Conservation (phyloP, 2,329 filamentous ascomycete species). For the Gremmenia infestans region DNA sequence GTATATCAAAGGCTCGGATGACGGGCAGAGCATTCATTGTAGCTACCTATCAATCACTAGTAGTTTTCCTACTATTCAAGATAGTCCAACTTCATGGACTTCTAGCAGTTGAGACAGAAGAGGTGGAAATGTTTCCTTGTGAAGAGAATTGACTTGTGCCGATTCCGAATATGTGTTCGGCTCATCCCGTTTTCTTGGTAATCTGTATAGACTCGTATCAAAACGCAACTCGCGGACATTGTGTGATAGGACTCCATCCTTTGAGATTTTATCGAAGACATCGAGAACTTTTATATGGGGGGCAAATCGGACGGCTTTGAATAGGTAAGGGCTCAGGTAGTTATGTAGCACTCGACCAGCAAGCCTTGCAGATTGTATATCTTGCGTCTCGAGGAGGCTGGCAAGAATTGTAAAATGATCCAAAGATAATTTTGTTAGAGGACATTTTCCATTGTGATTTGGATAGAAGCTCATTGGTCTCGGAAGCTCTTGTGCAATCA, state of each 20-base stretch:
- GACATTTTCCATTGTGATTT: background rate
- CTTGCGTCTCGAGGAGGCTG: background rate
- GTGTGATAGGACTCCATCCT: background rate
- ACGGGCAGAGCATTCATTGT: too few species aligned
- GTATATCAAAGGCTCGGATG: too few species aligned
- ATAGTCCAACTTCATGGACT: too few species aligned
- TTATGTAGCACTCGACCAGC: constrained; percentile 7
- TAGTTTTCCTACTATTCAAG: too few species aligned
- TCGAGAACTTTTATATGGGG: background rate
- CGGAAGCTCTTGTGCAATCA: background rate
- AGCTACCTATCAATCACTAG: too few species aligned
- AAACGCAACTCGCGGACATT: background rate
- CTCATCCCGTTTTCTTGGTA: background rate
- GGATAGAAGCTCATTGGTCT: background rate
- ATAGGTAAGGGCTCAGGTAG: constrained; percentile 9
- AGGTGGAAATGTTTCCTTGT: too few species aligned
- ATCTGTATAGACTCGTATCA: background rate
- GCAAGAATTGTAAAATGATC: constrained; percentile 7
- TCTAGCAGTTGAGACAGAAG: too few species aligned
- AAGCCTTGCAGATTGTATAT: constrained; percentile 8
- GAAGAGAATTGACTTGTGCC: too few species aligned
- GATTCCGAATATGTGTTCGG: background rate
- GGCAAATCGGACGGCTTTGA: constrained; percentile 3
- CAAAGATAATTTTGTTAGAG: constrained; percentile 1
- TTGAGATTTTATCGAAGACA: background rate